Evolutionary conservation across 192 early-diverging fungal species (phyloP), one percentile per base, ranked within the genome.

Genomic region (Linnemannia hyalina): DNA sequence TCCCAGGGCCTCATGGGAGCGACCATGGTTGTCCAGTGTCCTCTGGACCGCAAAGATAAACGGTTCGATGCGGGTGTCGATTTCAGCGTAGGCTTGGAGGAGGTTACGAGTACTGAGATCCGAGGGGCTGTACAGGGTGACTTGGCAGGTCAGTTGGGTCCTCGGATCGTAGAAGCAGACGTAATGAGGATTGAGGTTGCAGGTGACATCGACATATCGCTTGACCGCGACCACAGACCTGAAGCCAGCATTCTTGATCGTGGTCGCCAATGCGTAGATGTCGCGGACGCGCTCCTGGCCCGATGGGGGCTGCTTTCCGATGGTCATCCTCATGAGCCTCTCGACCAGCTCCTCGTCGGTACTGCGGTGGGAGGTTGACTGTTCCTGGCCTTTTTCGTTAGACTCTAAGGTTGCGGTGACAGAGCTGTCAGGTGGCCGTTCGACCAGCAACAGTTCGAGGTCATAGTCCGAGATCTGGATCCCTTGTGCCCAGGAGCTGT

Each of bases 381-480:
- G 49, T 6, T 52, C 49, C 49, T 52, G 49, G 5, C 20, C 20
- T 18, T 52, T 4, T 22, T 20, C 16, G 3, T 52, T 52, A 16
- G 20, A 52, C 20, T 2, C 49, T 52, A 18, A 52, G 18, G 15
- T 6, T 52, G 49, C 0, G 18, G 16, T 52, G 18, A 0, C 49
- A 5, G 16, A 6, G 4, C 18, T 22, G 18, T 52, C 49, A 23
- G 41, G 70, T 22, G 23, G 44, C 9, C 71, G 22, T 29, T 65
- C 7, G 60, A 29, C 11, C 29, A 65, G n/a, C 11, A 65, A 5
- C 7, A 74, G 11, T 13, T 74, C 73, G 10, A 74, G 26, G 36
- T 74, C 73, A 26, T 49, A 55, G 49, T 74, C 73, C 9, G 73
- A 74, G 29, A 55, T 54, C 9, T 74, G 49, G 49, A 74, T 42